Evolutionary conservation across 768 basidiomycete genomes (phyloP).

Genomic region (Agrocybe pediades): DNA sequence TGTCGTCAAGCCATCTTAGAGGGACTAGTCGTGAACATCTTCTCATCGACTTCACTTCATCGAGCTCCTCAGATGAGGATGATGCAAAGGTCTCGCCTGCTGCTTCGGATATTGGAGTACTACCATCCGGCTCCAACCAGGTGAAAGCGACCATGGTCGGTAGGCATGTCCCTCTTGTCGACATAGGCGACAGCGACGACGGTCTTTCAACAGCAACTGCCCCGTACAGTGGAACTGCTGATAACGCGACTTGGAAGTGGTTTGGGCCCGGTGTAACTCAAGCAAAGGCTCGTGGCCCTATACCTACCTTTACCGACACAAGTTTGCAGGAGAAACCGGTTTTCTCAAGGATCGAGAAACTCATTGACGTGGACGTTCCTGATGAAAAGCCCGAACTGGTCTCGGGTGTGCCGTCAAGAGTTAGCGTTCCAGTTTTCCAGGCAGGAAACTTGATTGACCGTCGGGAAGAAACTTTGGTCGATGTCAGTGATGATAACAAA

Average conservation of each 20-base stretch:
- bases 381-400: constrained; percentile 1
- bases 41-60: constrained; percentile 26
- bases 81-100: constrained; percentile 19
- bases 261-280: neutral
- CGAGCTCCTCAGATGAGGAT: constrained; percentile 15
- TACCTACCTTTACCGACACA: neutral
- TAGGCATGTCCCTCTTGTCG: constrained; percentile 18
- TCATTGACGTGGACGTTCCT: neutral
- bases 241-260: constrained; percentile 17
- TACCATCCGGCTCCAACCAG: neutral
- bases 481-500: neutral
- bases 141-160: constrained; percentile 9
- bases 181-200: constrained; percentile 4
- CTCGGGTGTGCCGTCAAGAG: neutral
- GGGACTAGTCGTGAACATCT: constrained; percentile 19
- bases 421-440: neutral
- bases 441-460: neutral
- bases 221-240: neutral
- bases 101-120: constrained; percentile 21
- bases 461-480: neutral
- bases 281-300: neutral
- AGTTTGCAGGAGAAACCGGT: neutral
- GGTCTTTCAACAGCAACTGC: too few species aligned
- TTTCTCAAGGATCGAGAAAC: constrained; percentile 1
- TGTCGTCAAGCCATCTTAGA: constrained; percentile 5